Conservation (phyloP, 768 basidiomycete species). For the Hemileccinum rubropunctum region DNA sequence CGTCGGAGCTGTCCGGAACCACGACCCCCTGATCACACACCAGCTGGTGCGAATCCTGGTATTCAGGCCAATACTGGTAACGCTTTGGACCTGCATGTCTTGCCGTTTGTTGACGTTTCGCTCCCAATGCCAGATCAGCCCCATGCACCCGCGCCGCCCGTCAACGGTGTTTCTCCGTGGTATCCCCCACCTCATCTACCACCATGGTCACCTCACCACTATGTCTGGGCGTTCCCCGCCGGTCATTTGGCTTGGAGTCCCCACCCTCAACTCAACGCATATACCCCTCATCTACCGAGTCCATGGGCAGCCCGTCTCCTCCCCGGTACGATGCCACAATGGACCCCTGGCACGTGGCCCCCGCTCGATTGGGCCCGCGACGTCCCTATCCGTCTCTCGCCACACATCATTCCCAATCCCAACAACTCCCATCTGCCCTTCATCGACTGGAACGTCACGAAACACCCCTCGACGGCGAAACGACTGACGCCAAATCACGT, state of each 20-base stretch:
- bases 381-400: constrained; percentile 25
- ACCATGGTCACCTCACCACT: constrained; percentile 19
- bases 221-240: constrained; percentile 23
- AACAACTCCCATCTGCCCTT: constrained; percentile 26
- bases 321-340: constrained; percentile 24
- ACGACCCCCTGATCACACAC: constrained; percentile 14
- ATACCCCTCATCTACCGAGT: constrained; percentile 1
- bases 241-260: constrained; percentile 29
- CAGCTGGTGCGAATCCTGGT: constrained; percentile 19
- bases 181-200: constrained; percentile 5
- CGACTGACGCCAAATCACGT: constrained; percentile 29
- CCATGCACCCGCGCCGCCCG: neutral
- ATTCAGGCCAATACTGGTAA: constrained; percentile 20
- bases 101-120: constrained; percentile 2
- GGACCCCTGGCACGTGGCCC: constrained; percentile 29
- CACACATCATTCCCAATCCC: constrained; percentile 32
- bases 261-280: constrained; percentile 16
- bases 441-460: constrained; percentile 37
- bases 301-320: constrained; percentile 23
- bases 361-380: constrained; percentile 22
- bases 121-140: constrained; percentile 7
- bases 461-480: constrained; percentile 31
- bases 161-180: constrained; percentile 2
- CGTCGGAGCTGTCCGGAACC: constrained; percentile 4
- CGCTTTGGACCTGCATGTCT: neutral